Base-by-base conservation (phyloP, 75 land plant species). In the Larix kaempferi region DNA sequence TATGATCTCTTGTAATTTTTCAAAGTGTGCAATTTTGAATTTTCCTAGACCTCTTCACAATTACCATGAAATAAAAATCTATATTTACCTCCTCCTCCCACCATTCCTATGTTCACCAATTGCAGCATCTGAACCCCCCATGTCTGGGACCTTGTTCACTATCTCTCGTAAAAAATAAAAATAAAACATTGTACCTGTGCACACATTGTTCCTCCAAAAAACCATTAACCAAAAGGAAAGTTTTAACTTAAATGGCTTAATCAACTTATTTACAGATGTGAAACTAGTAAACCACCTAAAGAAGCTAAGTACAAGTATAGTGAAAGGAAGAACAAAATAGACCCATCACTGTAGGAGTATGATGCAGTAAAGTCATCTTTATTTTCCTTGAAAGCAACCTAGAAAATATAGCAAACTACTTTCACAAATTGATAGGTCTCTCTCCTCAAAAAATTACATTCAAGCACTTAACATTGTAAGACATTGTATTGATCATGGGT, bases 131-230 rank as follows among this genome's bases (percentile, higher is more conserved):
- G 86, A 78, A 59, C 82, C 81, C 67, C 87, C 89, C 14, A 93
- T 59, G 71, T 95, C 96, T 49, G 96, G 94, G 74, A 95, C 98
- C 77, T 89, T 94, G 74, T 87, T 84, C 61, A 95, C 98, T 62
- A 83, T 87, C 26, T 95, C 96, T 64, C 78, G 84, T 73, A 95
- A 84, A 71, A 95, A 95, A 78, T 95, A 92, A 84, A 89, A 95
- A 7, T n/a, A n/a, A n/a, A n/a, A 84, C 90, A 75, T 81, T 88
- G 71, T 86, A 92, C 55, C 78, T 85, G 21, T 90, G 91, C 4
- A 95, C 92, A 79, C 96, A 93, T 76, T 95, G 94, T 74, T 93
- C n/a, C n/a, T 95, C 81, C 98, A 92, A 91, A 81, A 64, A 5
- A 39, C n/a, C 71, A 67, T 41, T 41, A 41, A 67, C 44, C 19